A percentile compares a stretch with the other conserved stretches of the same genome.
Conservation (phyloP, 140 eudicot genomes). For the Oenanthe javanica region DNA sequence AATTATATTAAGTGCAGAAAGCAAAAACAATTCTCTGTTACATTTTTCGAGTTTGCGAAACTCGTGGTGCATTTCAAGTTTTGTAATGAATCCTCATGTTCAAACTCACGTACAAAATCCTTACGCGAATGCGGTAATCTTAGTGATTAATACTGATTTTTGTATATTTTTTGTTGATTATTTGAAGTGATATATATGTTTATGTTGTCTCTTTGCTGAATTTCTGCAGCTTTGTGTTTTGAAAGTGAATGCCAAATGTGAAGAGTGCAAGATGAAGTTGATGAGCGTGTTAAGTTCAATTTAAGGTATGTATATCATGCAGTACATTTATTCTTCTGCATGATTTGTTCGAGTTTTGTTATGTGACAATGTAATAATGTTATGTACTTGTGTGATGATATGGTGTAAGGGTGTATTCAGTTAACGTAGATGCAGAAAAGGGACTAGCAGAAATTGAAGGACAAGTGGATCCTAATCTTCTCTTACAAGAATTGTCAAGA, state of each 20-base stretch:
- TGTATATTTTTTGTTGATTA: not conserved
- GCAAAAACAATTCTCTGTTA: no score
- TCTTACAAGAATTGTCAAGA: not conserved
- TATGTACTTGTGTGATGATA: not conserved
- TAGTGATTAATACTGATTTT: not conserved
- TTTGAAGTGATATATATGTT: not conserved
- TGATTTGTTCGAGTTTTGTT: not conserved
- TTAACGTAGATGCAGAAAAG: conserved; percentile 4
- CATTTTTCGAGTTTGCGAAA: not conserved
- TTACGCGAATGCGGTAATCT: not conserved
- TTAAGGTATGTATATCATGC: not conserved
- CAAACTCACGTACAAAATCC: not conserved
- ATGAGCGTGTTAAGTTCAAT: conserved; percentile 8
- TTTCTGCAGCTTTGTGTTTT: conserved; percentile 4
- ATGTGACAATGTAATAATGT: not conserved
- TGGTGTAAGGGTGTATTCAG: not conserved
- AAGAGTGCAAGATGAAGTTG: not conserved
- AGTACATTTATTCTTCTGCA: no score
- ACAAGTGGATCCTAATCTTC: conserved; percentile 2
- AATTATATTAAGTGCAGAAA: not conserved
- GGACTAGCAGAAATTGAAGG: not conserved
- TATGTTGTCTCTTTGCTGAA: not conserved
- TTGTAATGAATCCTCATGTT: not conserved
- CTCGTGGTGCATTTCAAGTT: not conserved
- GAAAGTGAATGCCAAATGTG: not conserved